A percentile compares a stretch with the other conserved stretches of the same genome.
Evolutionary conservation across 2,329 filamentous ascomycete genomes (phyloP).

Genomic region (Spiromastix sp.): DNA sequence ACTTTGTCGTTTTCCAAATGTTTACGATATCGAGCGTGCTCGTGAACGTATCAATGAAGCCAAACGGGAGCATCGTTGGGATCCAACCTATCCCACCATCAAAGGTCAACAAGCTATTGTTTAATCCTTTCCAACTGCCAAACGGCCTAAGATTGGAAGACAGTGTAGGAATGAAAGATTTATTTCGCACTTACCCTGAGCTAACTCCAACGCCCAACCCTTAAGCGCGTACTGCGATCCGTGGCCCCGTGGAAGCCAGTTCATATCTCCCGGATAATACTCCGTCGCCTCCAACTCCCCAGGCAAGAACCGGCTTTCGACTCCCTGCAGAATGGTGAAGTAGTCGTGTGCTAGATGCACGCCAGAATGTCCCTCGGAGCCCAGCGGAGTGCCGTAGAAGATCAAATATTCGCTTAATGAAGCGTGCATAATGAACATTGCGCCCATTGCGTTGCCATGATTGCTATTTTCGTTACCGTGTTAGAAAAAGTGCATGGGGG

Average conservation of each 20-base stretch:
- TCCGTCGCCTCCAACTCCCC: slow-evolving; percentile 58
- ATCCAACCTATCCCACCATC: slow-evolving; percentile 58
- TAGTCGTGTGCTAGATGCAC: slow-evolving; percentile 90
- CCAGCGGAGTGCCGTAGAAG: slow-evolving; percentile 68
- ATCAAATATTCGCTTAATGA: slow-evolving; percentile 84
- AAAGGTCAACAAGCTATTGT: slow-evolving; percentile 26
- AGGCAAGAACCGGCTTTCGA: slow-evolving; percentile 64
- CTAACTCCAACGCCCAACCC: slow-evolving; percentile 74
- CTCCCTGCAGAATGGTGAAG: slow-evolving; percentile 78
- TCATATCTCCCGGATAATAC: slow-evolving; percentile 58
- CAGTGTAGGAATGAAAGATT: slow-evolving; percentile 7
- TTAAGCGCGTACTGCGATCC: slow-evolving; percentile 82
- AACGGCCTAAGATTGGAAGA: too few relatives aligned
- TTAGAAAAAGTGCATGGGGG: not conserved
- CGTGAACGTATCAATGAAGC: slow-evolving; percentile 68
- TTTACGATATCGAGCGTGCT: slow-evolving; percentile 81
- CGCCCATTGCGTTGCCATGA: slow-evolving; percentile 35
- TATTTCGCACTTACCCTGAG: slow-evolving; percentile 24
- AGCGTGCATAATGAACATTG: slow-evolving; percentile 75
- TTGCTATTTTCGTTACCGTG: slow-evolving; percentile 3
- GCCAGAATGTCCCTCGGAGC: slow-evolving; percentile 79
- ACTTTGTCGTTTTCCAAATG: slow-evolving; percentile 63
- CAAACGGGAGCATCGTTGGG: slow-evolving; percentile 84
- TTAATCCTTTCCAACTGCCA: too few relatives aligned
- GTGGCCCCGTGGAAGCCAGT: slow-evolving; percentile 60